These are phyloP conservation scores for Colletotrichum sansevieriae DNA, from an alignment of 2,329 filamentous ascomycete genomes.

Conservation along the genomic window DNA sequence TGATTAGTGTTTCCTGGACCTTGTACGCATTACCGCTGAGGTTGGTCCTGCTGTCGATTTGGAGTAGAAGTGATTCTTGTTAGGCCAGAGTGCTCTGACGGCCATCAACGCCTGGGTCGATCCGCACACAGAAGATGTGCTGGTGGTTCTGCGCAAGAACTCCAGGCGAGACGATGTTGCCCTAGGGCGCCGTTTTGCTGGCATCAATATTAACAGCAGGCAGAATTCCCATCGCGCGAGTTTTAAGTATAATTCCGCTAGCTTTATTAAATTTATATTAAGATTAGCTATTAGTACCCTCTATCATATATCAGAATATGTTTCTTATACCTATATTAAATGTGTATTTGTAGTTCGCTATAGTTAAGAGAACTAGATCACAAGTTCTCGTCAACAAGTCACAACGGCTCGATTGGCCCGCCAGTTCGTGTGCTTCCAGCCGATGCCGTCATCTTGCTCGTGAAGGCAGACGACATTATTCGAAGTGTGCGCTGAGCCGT, in stretches of 20 bases:
- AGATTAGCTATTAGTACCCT: too few species aligned
- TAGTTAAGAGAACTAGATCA: slow-evolving; percentile 42
- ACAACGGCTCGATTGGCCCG: slow-evolving; percentile 72
- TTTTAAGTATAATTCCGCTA: too few species aligned
- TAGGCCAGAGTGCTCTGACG: too few species aligned
- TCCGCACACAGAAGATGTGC: too few species aligned
- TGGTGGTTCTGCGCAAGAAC: too few species aligned
- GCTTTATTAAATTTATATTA: too few species aligned
- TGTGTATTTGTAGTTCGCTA: slow-evolving; percentile 79
- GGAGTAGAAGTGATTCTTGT: background rate
- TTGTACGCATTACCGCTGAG: slow-evolving; percentile 53
- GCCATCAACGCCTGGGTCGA: too few species aligned
- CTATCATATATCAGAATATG: too few species aligned
- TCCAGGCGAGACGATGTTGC: too few species aligned
- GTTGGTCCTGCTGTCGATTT: slow-evolving; percentile 46
- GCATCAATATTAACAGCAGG: too few species aligned
- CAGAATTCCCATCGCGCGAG: too few species aligned
- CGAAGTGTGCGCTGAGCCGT: slow-evolving; percentile 66
- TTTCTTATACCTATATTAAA: slow-evolving; percentile 55
- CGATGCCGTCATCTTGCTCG: slow-evolving; percentile 77
- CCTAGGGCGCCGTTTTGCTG: too few species aligned
- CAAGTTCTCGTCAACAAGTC: slow-evolving; percentile 48
- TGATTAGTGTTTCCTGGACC: slow-evolving; percentile 59
- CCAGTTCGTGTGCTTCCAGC: slow-evolving; percentile 79
- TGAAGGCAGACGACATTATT: slow-evolving; percentile 75